Percentiles rank a stretch among this genome's conserved stretches.
phyloP scores from a whole-genome alignment of 2,329 filamentous ascomycete genomes.

The Penicillium sp. region DNA sequence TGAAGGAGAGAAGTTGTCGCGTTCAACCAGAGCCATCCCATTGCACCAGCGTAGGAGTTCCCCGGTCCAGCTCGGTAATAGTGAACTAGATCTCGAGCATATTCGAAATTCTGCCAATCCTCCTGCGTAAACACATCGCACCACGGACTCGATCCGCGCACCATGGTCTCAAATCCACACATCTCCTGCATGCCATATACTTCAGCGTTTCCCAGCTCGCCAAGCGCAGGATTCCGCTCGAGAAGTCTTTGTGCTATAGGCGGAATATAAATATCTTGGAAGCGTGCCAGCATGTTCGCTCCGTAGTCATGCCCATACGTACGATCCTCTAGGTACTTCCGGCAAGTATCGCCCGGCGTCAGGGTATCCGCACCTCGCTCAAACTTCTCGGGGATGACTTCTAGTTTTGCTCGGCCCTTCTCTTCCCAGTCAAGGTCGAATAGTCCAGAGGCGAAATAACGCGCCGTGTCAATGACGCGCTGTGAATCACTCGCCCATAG shows the following conservation, averaged over 20 bases:
- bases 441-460: slow-evolving; percentile 59
- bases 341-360: slow-evolving; percentile 57
- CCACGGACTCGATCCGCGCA: slow-evolving; percentile 59
- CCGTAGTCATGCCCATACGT: slow-evolving; percentile 56
- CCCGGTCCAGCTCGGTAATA: slow-evolving; percentile 64
- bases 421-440: slow-evolving; percentile 56
- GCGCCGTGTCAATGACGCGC: slow-evolving; percentile 61
- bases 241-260: slow-evolving; percentile 51
- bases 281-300: slow-evolving; percentile 51
- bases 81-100: slow-evolving; percentile 62
- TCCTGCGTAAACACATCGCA: slow-evolving; percentile 59
- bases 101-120: slow-evolving; percentile 62
- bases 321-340: slow-evolving; percentile 42
- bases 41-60: slow-evolving; percentile 56
- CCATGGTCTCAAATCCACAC: slow-evolving; percentile 63
- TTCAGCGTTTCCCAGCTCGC: slow-evolving; percentile 54
- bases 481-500: slow-evolving; percentile 61
- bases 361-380: slow-evolving; percentile 59
- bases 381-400: slow-evolving; percentile 58
- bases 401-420: slow-evolving; percentile 44
- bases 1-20: slow-evolving; percentile 57
- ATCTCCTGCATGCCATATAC: slow-evolving; percentile 65
- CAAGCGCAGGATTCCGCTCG: slow-evolving; percentile 29
- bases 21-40: slow-evolving; percentile 65
- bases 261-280: slow-evolving; percentile 53